Evolutionary conservation across 305 asterid species (phyloP).

Genomic region (Fraxinus platypoda): DNA sequence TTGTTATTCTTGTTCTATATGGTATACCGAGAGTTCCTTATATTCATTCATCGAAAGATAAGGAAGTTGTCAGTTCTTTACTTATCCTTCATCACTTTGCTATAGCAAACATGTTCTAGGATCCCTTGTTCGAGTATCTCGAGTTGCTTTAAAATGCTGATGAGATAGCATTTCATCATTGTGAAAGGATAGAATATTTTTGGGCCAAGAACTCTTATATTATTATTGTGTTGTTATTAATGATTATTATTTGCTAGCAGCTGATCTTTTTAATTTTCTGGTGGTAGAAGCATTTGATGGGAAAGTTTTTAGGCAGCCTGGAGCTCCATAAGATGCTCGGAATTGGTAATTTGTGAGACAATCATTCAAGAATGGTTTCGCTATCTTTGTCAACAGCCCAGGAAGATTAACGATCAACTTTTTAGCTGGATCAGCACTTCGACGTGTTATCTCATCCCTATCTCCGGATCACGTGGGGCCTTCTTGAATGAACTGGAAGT

Average conservation of each 20-base stretch:
- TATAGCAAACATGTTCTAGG: not conserved
- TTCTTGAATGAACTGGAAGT: constrained; percentile 47
- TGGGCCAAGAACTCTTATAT: not conserved
- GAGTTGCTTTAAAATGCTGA: not conserved
- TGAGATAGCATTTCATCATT: not conserved
- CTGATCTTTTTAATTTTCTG: not conserved
- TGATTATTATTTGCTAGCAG: not conserved
- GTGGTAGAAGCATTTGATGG: constrained; percentile 47
- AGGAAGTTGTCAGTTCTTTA: not conserved
- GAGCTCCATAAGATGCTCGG: constrained; percentile 31
- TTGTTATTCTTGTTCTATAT: not conserved
- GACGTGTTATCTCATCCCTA: constrained; percentile 12
- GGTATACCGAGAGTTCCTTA: not conserved
- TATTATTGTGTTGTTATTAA: not conserved
- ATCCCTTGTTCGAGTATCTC: not conserved
- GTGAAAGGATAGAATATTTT: not conserved
- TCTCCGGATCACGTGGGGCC: constrained; percentile 28
- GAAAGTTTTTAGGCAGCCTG: constrained; percentile 22
- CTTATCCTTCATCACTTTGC: not conserved
- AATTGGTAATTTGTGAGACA: constrained; percentile 11
- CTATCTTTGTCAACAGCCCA: constrained; percentile 24
- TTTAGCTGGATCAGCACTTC: constrained; percentile 1
- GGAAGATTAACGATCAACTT: constrained; percentile 12
- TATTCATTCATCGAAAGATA: not conserved
- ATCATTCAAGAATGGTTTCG: constrained; percentile 19